Percentiles rank a stretch among this genome's conserved stretches.
Conservation (phyloP, 106 monocot genomes). For the Allium fistulosum region DNA sequence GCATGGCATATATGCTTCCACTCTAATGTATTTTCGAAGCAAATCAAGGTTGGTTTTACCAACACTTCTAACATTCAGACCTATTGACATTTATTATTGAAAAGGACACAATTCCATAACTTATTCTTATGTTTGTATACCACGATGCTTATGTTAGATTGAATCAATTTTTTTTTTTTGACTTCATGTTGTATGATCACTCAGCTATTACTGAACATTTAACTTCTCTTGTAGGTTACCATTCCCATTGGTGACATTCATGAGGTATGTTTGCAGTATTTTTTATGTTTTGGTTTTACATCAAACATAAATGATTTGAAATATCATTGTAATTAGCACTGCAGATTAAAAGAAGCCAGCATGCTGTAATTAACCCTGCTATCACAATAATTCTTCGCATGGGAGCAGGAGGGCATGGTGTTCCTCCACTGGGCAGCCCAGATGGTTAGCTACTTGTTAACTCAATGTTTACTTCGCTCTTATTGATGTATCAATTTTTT, state of each 20-base stretch:
- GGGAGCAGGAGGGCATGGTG: conserved; percentile 97
- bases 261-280: conserved; percentile 52
- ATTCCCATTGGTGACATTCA: conserved; percentile 93
- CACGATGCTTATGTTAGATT: neutral
- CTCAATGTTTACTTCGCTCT: neutral
- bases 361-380: conserved; percentile 96
- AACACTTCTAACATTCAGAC: no score
- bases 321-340: conserved; percentile 29
- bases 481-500: neutral
- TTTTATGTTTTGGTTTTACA: neutral
- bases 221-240: conserved; percentile 48
- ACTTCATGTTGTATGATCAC: neutral
- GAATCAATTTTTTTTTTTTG: neutral
- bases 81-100: neutral
- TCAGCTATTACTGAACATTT: no score
- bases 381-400: conserved; percentile 91
- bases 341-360: conserved; percentile 96
- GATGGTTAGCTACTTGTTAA: conserved; percentile 48
- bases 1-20: conserved; percentile 99
- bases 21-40: conserved; percentile 98
- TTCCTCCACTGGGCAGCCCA: conserved; percentile 90
- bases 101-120: conserved; percentile 2
- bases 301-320: conserved; percentile 10
- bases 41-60: conserved; percentile 74
- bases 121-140: neutral